A percentile compares a stretch with the other conserved stretches of the same genome.
These are phyloP conservation scores for Eimeria praecox DNA, from an alignment of 169 alveolate species.

Conservation along the genomic window DNA sequence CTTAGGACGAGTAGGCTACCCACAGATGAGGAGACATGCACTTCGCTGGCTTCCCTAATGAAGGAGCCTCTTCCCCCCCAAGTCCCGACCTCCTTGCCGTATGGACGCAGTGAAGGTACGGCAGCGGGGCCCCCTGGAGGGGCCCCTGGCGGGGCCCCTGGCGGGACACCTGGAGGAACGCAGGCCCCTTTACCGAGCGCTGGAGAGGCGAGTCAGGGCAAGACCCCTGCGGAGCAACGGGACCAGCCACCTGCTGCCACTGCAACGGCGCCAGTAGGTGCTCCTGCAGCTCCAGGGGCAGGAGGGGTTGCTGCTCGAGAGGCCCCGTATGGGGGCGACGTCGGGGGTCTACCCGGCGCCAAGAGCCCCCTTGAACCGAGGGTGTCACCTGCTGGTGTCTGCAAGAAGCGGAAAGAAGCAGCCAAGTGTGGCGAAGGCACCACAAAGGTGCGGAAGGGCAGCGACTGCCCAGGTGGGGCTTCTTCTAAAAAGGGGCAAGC, in stretches of 20 bases:
- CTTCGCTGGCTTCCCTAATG: conserved; percentile 49
- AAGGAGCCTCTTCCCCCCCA: conserved; percentile 52
- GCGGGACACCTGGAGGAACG: background rate
- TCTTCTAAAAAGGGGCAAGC: conserved; percentile 39
- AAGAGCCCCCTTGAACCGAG: conserved; percentile 47
- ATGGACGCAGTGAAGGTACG: background rate
- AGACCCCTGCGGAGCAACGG: background rate
- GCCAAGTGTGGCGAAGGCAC: conserved; percentile 23
- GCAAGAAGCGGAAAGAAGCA: conserved; percentile 64
- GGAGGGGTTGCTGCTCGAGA: conserved; percentile 22
- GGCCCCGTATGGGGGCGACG: background rate
- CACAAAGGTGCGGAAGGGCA: conserved; percentile 56
- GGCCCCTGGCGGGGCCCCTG: background rate
- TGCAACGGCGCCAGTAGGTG: background rate
- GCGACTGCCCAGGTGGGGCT: conserved; percentile 20
- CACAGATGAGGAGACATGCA: conserved; percentile 67
- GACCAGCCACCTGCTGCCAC: background rate
- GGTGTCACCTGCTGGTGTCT: background rate
- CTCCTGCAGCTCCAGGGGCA: conserved; percentile 3
- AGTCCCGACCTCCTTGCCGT: conserved; percentile 17
- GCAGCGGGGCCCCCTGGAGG: conserved; percentile 15
- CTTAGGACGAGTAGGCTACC: conserved; percentile 63
- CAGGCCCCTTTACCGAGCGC: conserved; percentile 3
- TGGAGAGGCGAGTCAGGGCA: conserved; percentile 25
- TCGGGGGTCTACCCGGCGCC: background rate